Evolutionary conservation across 495 filamentous ascomycete species (phyloP), one percentile per base, ranked within the genome.

Genomic region (Apodospora peruviana): DNA sequence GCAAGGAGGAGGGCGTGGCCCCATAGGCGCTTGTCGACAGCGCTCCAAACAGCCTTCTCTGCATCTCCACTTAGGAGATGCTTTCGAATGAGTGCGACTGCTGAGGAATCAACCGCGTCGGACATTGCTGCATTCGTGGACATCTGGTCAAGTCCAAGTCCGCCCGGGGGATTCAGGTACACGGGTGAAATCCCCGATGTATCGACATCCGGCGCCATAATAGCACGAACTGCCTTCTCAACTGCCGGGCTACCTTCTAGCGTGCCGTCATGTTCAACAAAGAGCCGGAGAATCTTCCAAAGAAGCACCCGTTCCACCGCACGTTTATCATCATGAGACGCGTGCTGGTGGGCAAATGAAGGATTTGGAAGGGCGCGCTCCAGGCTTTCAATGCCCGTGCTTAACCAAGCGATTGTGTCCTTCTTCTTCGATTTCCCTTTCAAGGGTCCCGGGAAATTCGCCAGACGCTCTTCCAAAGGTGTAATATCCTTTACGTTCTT

Each of bases 351-450:
- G 38, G 79, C 20, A 20, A 66, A 27, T 63, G 71, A 61, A 4
- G 71, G 71, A 2, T 71, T 69, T 7, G 81, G 65, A n/a, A 74
- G 66, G 20, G 74, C 75, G 19, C 75, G 77, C 64, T 91, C 88
- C 21, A 96, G 68, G 4, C 67, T 74, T 11, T 81, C 81, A 53
- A 95, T 88, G 35, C 83, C 85, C 53, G 76, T 73, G 2, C 70
- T 81, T 25, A 99, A 72, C 93, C 94, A 99, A 4, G 83, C 65
- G 32, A 91, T 46, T 3, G 87, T 77, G 47, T 99, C 94, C 68
- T 97, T 97, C 72, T 97, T 99, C 75, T 91, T 96, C 1, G 82
- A 81, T 60, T 97, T 96, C 25, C 80, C 73, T 70, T 83, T 90
- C 9, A 96, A 70, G 16, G 94, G 91, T 0, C 94, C 94, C 1